These are phyloP conservation scores for Colletotrichum sidae DNA, from an alignment of 2,329 filamentous ascomycete species.

Conservation along the genomic window DNA sequence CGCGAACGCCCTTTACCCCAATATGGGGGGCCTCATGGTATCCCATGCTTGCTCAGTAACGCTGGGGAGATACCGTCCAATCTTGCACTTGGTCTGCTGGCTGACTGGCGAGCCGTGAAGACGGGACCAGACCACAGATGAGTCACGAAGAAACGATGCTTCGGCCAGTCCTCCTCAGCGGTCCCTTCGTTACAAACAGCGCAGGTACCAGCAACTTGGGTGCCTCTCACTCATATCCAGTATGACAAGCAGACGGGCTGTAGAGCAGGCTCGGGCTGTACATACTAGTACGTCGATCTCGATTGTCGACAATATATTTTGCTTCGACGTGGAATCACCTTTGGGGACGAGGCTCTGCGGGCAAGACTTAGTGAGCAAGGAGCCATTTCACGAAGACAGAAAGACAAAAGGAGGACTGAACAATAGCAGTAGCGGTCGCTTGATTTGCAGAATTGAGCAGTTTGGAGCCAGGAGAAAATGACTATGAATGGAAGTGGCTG, in stretches of 20 bases:
- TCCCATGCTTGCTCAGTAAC: conserved; percentile 1
- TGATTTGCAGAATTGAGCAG: too few species aligned
- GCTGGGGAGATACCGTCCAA: background rate
- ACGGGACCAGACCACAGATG: too few species aligned
- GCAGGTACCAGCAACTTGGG: background rate
- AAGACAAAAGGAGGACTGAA: background rate
- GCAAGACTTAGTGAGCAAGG: background rate
- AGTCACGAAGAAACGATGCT: too few species aligned
- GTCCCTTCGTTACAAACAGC: too few species aligned
- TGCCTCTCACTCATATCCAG: conserved; percentile 1
- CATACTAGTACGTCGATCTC: background rate
- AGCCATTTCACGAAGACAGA: background rate
- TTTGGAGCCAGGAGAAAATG: too few species aligned
- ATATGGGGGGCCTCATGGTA: background rate
- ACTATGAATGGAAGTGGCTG: too few species aligned
- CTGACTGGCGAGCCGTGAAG: too few species aligned
- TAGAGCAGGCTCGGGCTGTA: background rate
- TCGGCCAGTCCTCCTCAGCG: too few species aligned
- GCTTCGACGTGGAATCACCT: too few species aligned
- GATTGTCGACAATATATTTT: background rate
- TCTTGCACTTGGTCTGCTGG: too few species aligned
- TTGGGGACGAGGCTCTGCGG: conserved; percentile 1
- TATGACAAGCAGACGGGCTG: background rate
- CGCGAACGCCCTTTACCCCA: too few species aligned
- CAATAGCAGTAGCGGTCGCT: too few species aligned